Percentiles rank a stretch among this genome's conserved stretches.
Evolutionary conservation across 164 flowering plant species (phyloP).

Genomic region (Paratinospora sagittata): DNA sequence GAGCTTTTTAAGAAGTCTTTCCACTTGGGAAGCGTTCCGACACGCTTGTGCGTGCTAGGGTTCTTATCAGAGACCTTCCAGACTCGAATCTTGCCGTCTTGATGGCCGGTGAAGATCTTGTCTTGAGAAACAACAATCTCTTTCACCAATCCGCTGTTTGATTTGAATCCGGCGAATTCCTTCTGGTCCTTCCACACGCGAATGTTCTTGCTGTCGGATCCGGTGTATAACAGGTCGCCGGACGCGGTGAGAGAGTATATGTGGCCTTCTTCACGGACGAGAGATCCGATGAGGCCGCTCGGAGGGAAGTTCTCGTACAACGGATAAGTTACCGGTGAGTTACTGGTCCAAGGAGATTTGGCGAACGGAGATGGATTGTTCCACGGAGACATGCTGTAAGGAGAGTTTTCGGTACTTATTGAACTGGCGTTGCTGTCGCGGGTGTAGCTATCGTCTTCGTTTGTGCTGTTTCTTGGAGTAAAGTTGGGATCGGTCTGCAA

Average conservation of each 20-base stretch:
- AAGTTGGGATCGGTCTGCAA: constrained; percentile 27
- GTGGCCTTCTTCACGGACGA: constrained; percentile 82
- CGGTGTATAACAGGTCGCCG: constrained; percentile 69
- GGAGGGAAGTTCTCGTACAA: constrained; percentile 17
- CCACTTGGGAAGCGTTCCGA: constrained; percentile 59
- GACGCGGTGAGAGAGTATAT: constrained; percentile 67
- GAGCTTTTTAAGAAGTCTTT: constrained; percentile 62
- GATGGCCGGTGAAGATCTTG: constrained; percentile 83
- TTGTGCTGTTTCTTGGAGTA: not conserved
- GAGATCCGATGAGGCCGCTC: constrained; percentile 55
- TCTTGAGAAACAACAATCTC: constrained; percentile 64
- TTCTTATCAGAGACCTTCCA: constrained; percentile 55
- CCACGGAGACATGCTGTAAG: constrained; percentile 46
- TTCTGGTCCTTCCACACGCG: constrained; percentile 76
- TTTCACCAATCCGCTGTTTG: constrained; percentile 79
- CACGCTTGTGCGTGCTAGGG: constrained; percentile 42
- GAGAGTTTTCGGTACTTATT: constrained; percentile 31
- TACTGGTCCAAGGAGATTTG: constrained; percentile 41
- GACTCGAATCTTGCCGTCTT: constrained; percentile 78
- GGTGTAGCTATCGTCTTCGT: constrained; percentile 11
- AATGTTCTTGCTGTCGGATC: constrained; percentile 94
- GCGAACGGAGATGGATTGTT: constrained; percentile 31
- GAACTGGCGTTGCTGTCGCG: constrained; percentile 24
- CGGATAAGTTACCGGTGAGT: constrained; percentile 12
- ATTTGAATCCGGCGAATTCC: constrained; percentile 66